Evolutionary conservation across 192 early-diverging fungal genomes (phyloP), one percentile per base, ranked within the genome.

Genomic region (Nowakowskiella sp.): DNA sequence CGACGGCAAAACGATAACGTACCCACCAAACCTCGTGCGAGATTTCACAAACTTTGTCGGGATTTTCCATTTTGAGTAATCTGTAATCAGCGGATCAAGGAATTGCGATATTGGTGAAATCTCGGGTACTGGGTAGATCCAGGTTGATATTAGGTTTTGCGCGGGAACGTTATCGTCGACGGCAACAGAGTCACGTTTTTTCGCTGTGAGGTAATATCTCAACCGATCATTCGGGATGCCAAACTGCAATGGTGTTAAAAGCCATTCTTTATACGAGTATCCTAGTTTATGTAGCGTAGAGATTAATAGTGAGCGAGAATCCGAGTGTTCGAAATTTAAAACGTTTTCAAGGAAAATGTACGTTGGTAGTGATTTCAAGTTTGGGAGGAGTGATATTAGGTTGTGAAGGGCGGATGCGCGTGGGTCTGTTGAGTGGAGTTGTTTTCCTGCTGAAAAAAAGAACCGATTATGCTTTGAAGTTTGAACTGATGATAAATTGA

Each of bases 371-470:
- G 2, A 19, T 4, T 44, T 16, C n/a, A 81, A 29, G n/a, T 31
- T 19, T 8, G 61, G 64, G 22, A 83, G 44, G 3, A 67, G n/a
- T 1, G 53, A 34, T 8, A 79, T 57, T 19, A 81, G 60, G 45
- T 71, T 60, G 21, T 78, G 42, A 13, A 78, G 61, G 6, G 60
- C 67, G 6, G 57, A 52, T 1, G 70, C 67, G 30, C 69, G 61
- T 19, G 54, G 47, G 55, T 79, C 66, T 28, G 43, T 43, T 57
- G 81, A 73, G 52, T 93, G 89, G 52, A 87, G 62, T 39, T 70
- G 48, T 43, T 89, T 90, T 16, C 91, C 90, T 19, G 85, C 88
- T 8, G 75, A 52, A 28, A 21, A 8, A 9, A 24, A 48, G 29
- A 1, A 36, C 4, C 24, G 22, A 30, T 19, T 7, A 9, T 31